Percentiles rank a stretch among this genome's conserved stretches.
Conservation (phyloP, 164 flowering plant genomes). For the Vitis rotundifolia region DNA sequence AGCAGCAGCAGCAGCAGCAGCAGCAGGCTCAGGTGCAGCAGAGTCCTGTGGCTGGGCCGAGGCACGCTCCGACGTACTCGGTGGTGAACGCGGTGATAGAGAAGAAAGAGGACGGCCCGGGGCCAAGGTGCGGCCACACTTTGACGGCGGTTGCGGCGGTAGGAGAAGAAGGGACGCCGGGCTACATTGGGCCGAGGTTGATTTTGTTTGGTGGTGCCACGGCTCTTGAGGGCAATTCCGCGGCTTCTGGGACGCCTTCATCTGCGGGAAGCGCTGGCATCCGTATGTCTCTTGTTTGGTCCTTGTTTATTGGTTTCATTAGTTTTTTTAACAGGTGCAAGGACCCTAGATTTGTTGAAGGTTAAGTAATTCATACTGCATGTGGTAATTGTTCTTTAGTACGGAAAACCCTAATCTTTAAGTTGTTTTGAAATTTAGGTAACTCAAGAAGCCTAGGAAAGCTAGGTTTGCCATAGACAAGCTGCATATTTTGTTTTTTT, state of each 20-base stretch:
- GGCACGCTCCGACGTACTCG: conserved; percentile 83
- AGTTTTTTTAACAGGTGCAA: not conserved
- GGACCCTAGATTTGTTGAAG: not conserved
- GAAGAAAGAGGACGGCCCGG: conserved; percentile 97
- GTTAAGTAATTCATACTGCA: not conserved
- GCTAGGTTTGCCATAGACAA: not conserved
- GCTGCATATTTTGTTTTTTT: not conserved
- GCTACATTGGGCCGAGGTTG: conserved; percentile 86
- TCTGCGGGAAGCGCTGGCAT: conserved; percentile 97
- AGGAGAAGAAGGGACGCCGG: conserved; percentile 91
- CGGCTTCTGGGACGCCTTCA: conserved; percentile 83
- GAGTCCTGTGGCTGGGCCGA: conserved; percentile 68
- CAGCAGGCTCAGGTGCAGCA: conserved; percentile 36
- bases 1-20: conserved; percentile 22
- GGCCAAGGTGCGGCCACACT: conserved; percentile 97
- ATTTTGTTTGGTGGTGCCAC: conserved; percentile 98
- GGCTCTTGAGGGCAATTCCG: conserved; percentile 95
- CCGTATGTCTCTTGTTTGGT: conserved; percentile 45
- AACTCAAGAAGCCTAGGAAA: not conserved
- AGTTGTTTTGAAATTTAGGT: not conserved
- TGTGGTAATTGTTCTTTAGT: not conserved
- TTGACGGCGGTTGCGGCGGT: conserved; percentile 93
- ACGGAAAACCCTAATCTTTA: not conserved
- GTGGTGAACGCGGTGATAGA: conserved; percentile 82
- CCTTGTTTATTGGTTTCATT: not conserved